Base-by-base conservation (phyloP, 441 rosid genomes). In the Corymbia citriodora region DNA sequence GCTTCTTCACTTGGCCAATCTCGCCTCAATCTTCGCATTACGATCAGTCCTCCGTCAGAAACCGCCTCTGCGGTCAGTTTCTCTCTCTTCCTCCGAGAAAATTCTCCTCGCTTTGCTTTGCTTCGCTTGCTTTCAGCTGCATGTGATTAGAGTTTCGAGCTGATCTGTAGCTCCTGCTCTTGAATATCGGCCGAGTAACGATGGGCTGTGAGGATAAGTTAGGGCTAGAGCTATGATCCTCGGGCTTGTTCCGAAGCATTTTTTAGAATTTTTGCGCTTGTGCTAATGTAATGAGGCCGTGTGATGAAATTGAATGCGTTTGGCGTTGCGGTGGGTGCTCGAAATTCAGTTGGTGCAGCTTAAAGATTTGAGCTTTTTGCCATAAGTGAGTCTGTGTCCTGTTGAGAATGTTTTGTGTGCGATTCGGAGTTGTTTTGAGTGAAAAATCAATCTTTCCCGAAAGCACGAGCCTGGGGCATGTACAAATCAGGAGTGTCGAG, bases 1-100 rank as follows among this genome's bases (percentile, higher is more conserved):
- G 93, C 92, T 93, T 92, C 95, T 89, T 91, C 79, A n/a, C 92
- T 50, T 88, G 92, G 87, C 93, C 95, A 88, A 82, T 54, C 91
- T 89, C 18, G 89, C 45, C 90, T 88, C 88, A 21, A 88, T 92
- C 94, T 88, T 92, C 95, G n/a, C 93, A 93, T 45, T 83, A 92
- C 15, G 92, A 90, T 85, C 92, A 81, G 68, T 17, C 89, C 91
- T 93, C 94, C 90, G 90, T 87, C 90, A 93, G 92, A 89, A 25
- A 91, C 87, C 93, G 54, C 88, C 49, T 87, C 87, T 55, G 93
- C 36, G 94, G 98, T 96, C 59, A 92, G 94, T 87, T 45, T 27
- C 29, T 54, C 11, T 68, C 65, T 59, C 90, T 18, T 70, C 15
- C n/a, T 23, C 49, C 8, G 88, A 6, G 48, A 25, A 36, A 17